A percentile compares a stretch with the other conserved stretches of the same genome.
Conservation (phyloP, 768 basidiomycete genomes). For the Lyophyllum atratum region DNA sequence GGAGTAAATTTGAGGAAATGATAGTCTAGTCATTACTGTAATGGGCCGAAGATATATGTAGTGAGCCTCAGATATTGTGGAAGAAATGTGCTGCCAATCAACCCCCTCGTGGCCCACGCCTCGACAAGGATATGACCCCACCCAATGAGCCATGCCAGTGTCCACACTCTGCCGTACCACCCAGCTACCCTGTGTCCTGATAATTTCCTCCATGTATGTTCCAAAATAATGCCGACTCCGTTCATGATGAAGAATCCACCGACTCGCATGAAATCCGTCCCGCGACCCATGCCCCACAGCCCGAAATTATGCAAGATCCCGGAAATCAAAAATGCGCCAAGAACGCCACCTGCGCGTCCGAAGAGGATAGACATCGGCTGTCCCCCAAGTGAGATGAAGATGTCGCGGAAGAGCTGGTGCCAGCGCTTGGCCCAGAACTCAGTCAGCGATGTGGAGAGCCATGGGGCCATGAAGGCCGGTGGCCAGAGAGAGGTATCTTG, state of each 20-base stretch:
- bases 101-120: conserved; percentile 45
- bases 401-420: conserved; percentile 68
- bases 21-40: neutral
- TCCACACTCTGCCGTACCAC: conserved; percentile 53
- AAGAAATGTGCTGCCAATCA: conserved; percentile 41
- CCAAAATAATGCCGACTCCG: conserved; percentile 52
- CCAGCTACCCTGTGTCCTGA: conserved; percentile 54
- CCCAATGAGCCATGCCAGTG: conserved; percentile 42
- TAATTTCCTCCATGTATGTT: conserved; percentile 42
- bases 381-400: conserved; percentile 54
- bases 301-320: conserved; percentile 61
- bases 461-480: conserved; percentile 61
- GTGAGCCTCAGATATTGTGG: conserved; percentile 37
- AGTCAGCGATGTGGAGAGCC: conserved; percentile 55
- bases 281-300: conserved; percentile 58
- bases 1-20: too few species aligned
- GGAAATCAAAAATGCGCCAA: conserved; percentile 64
- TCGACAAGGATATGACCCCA: conserved; percentile 54
- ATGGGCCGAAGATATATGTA: conserved; percentile 23
- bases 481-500: conserved; percentile 63
- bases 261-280: conserved; percentile 43
- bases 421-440: conserved; percentile 67
- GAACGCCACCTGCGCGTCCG: conserved; percentile 48
- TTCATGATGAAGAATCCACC: conserved; percentile 59
- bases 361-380: conserved; percentile 41